phyloP scores from a whole-genome alignment of 2,329 filamentous ascomycete genomes.

The Dothistroma pini region DNA sequence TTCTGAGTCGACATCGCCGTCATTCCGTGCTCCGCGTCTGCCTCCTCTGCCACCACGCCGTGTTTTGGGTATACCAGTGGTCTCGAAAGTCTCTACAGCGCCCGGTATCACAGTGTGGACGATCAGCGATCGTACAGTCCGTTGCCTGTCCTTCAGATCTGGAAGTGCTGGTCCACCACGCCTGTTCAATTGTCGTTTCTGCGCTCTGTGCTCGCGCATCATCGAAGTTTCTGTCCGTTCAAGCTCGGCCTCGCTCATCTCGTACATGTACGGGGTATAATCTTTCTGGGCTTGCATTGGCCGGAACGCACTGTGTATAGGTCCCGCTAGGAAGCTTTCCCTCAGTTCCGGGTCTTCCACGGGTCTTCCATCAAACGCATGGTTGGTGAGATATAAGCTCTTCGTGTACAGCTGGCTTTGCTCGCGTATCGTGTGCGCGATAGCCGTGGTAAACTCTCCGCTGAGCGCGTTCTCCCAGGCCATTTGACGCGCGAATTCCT shows the following conservation, averaged over 20 bases:
- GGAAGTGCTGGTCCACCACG: constrained; percentile 88
- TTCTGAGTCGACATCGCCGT: constrained; percentile 71
- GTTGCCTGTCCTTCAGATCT: constrained; percentile 92
- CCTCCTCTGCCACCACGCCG: constrained; percentile 41
- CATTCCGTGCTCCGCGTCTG: constrained; percentile 55
- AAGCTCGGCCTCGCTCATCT: constrained; percentile 84
- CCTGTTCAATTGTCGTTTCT: constrained; percentile 93
- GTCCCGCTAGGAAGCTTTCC: constrained; percentile 79
- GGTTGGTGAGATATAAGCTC: constrained; percentile 86
- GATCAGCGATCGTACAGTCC: constrained; percentile 86
- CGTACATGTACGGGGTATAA: constrained; percentile 88
- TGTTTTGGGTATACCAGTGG: constrained; percentile 78
- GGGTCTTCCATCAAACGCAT: constrained; percentile 90
- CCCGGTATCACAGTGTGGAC: constrained; percentile 92
- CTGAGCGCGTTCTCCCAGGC: constrained; percentile 83
- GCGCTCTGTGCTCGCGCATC: constrained; percentile 85
- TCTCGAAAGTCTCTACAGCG: constrained; percentile 72
- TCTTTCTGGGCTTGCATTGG: constrained; percentile 92
- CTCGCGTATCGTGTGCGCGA: constrained; percentile 95
- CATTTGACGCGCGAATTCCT: constrained; percentile 90
- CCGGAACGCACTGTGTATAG: constrained; percentile 77
- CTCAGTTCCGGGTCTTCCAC: constrained; percentile 89
- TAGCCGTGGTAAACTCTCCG: constrained; percentile 94
- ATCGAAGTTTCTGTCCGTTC: constrained; percentile 90
- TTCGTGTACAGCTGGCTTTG: constrained; percentile 92